Evolutionary conservation across 164 flowering plant species (phyloP).

Genomic region (Piper betle): DNA sequence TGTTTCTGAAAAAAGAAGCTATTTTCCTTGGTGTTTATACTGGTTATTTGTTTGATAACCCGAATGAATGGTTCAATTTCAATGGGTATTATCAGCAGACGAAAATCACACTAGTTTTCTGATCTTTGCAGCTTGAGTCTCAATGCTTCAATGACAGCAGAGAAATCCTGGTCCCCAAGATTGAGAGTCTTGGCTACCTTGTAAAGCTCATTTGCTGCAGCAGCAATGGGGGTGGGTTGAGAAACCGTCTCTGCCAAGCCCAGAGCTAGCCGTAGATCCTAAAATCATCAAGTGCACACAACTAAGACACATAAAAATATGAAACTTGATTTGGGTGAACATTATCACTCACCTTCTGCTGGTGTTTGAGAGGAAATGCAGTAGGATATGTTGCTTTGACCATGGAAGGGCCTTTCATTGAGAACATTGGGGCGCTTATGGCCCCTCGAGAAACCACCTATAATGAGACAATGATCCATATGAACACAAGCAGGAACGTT

Average conservation of each 20-base stretch:
- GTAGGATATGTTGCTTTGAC: slow-evolving; percentile 67
- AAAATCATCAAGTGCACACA: not conserved
- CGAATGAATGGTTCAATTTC: not conserved
- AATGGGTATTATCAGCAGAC: not conserved
- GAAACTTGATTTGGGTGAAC: not conserved
- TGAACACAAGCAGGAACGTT: too few relatives aligned
- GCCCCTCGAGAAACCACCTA: slow-evolving; percentile 92
- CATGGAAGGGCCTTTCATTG: slow-evolving; percentile 85
- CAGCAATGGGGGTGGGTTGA: slow-evolving; percentile 83
- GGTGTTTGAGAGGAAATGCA: slow-evolving; percentile 91
- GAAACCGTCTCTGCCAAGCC: slow-evolving; percentile 32
- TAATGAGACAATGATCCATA: slow-evolving; percentile 1
- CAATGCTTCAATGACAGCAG: slow-evolving; percentile 83
- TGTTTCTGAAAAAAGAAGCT: too few relatives aligned
- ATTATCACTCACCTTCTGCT: slow-evolving; percentile 62
- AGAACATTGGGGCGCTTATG: slow-evolving; percentile 91
- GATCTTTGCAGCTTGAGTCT: slow-evolving; percentile 24
- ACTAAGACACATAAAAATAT: not conserved
- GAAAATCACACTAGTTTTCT: slow-evolving; percentile 1
- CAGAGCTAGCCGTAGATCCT: slow-evolving; percentile 79
- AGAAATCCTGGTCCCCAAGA: slow-evolving; percentile 73
- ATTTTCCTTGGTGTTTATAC: too few relatives aligned
- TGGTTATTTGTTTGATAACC: not conserved
- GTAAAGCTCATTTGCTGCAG: slow-evolving; percentile 84
- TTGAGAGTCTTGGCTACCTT: slow-evolving; percentile 82